Conservation (phyloP, 805 yeast genomes). For the Wickerhamomyces alni region DNA sequence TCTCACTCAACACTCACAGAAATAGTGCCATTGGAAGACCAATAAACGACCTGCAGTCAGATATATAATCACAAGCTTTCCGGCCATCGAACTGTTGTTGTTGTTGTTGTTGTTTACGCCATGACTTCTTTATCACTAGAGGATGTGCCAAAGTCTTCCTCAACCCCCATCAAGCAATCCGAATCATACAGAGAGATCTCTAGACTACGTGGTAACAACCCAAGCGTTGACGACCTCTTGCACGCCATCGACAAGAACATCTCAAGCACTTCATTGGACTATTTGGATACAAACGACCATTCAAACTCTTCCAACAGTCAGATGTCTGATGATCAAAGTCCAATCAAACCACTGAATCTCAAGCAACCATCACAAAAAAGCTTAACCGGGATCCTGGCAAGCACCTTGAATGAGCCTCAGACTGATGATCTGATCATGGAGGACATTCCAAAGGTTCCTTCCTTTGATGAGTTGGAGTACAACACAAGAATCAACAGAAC, state of each 20-base stretch:
- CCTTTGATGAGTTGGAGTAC: slow-evolving; percentile 28
- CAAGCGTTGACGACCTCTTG: slow-evolving; percentile 34
- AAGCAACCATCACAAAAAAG: slow-evolving; percentile 9
- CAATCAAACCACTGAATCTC: slow-evolving; percentile 24
- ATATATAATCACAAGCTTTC: too few species aligned
- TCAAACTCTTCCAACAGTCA: slow-evolving; percentile 12
- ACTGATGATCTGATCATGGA: slow-evolving; percentile 14
- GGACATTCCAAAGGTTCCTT: slow-evolving; percentile 21
- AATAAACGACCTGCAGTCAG: too few species aligned
- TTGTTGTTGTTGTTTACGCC: neutral
- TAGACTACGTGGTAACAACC: slow-evolving; percentile 7
- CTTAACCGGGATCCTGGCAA: neutral
- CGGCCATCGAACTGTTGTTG: too few species aligned
- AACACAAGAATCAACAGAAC: slow-evolving; percentile 24
- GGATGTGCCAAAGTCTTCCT: slow-evolving; percentile 9
- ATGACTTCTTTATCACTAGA: neutral
- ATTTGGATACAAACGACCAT: slow-evolving; percentile 3
- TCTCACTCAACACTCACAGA: too few species aligned
- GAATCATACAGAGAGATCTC: slow-evolving; percentile 1
- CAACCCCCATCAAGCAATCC: slow-evolving; percentile 17
- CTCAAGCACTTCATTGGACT: slow-evolving; percentile 13
- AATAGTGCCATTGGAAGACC: too few species aligned
- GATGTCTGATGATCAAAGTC: slow-evolving; percentile 13
- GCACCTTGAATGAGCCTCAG: neutral
- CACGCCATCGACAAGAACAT: slow-evolving; percentile 24